These are phyloP conservation scores for Nyssa sinensis DNA, from an alignment of 148 eudicot species.

Conservation along the genomic window DNA sequence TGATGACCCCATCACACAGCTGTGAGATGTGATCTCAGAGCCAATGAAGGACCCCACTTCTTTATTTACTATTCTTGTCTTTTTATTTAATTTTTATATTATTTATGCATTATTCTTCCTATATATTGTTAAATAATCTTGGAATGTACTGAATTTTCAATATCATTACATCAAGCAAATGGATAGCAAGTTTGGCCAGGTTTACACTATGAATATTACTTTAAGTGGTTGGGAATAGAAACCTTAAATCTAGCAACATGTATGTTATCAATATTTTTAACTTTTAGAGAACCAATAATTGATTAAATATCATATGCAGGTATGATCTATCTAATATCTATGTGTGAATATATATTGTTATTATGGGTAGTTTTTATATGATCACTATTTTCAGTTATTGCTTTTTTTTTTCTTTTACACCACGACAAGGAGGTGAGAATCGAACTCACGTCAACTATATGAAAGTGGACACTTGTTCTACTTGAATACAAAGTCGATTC, in stretches of 20 bases:
- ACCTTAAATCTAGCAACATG: background rate
- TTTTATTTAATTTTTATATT: background rate
- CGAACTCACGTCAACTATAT: too few relatives aligned
- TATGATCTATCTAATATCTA: too few relatives aligned
- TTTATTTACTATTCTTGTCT: background rate
- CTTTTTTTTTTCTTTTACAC: too few relatives aligned
- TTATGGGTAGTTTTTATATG: too few relatives aligned
- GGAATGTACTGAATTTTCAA: background rate
- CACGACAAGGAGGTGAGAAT: too few relatives aligned
- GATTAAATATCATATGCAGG: background rate
- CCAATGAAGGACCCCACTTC: background rate
- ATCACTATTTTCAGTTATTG: too few relatives aligned
- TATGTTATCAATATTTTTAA: background rate
- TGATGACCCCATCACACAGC: background rate
- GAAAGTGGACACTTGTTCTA: too few relatives aligned
- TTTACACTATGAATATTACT: background rate
- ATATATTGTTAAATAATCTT: background rate
- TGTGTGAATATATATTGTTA: background rate
- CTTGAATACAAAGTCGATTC: too few relatives aligned
- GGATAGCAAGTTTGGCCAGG: conserved; percentile 1
- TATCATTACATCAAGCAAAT: background rate
- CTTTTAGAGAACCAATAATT: background rate
- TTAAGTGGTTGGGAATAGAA: background rate
- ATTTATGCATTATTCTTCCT: background rate
- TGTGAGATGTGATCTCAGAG: conserved; percentile 6